Conservation (phyloP, 176 grass and related monocot species). For the Musa beccarii region DNA sequence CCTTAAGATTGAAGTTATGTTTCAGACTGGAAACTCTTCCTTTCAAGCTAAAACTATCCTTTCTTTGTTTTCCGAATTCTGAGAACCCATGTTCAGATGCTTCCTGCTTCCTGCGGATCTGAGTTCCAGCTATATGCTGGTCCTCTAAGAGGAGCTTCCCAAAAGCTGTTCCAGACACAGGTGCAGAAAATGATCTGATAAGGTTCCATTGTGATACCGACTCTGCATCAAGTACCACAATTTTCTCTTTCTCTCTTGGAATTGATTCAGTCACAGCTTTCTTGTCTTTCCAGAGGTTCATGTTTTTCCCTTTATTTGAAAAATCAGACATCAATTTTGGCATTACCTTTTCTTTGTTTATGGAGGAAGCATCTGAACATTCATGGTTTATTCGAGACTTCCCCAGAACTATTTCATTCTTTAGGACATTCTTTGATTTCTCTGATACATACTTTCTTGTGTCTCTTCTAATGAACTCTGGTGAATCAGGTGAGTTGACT, state of each 20-base stretch:
- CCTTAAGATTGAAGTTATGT: conserved; percentile 35
- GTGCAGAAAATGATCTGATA: conserved; percentile 61
- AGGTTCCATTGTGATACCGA: conserved; percentile 28
- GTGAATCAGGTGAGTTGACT: conserved; percentile 17
- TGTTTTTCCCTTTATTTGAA: conserved; percentile 15
- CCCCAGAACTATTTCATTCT: conserved; percentile 22
- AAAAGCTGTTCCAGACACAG: conserved; percentile 25
- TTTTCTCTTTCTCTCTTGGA: conserved; percentile 5
- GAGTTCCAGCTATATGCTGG: conserved; percentile 12
- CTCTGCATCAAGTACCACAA: neutral
- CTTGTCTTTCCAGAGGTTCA: conserved; percentile 24
- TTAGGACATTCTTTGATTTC: conserved; percentile 33
- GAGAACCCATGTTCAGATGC: conserved; percentile 14
- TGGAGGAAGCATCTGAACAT: conserved; percentile 3
- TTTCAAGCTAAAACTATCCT: conserved; percentile 38
- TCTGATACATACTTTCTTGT: conserved; percentile 23
- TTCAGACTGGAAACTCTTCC: conserved; percentile 40
- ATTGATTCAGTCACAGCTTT: conserved; percentile 9
- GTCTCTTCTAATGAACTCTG: conserved; percentile 30
- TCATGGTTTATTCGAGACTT: conserved; percentile 12
- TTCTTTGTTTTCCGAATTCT: conserved; percentile 20
- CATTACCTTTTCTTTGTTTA: conserved; percentile 22
- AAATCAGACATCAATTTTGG: conserved; percentile 35
- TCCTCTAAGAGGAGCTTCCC: conserved; percentile 35
- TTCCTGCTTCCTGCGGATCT: conserved; percentile 20